Evolutionary conservation across 2,329 filamentous ascomycete species (phyloP), one percentile per base, ranked within the genome.

Genomic region (Aspergillus pseudoglaucus): DNA sequence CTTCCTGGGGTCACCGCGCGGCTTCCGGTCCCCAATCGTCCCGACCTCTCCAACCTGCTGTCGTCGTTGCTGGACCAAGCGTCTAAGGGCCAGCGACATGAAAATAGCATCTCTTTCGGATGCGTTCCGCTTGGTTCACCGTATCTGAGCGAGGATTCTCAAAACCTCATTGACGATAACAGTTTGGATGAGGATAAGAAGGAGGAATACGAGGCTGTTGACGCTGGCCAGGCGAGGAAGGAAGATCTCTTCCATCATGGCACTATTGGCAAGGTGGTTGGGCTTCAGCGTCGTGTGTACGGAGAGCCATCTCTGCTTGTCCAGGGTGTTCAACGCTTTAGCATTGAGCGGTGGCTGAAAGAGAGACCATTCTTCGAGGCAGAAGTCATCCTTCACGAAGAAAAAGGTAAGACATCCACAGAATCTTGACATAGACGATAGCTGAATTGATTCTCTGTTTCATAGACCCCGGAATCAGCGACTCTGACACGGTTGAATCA

Each of bases 291-390:
- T 23, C 80, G 83, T 47, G 82, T 83, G 42, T 82, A 83, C 9
- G 81, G 83, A 25, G 87, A 96, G 63, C 84, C 95, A 60, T 84
- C 84, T 48, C 70, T 98, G 45, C 78, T 95, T 4, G 89, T 98
- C 2, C 90, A 97, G 66, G 93, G 93, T 14, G 77, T 88, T 15
- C 79, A 84, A 53, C 80, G 93, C 37, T 84, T 96, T 53, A 80
- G 81, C 53, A 72, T 96, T 32, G 85, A 89, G 45, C 84, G 82
- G 60, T 70, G 93, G 42, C 78, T 81, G 33, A 84, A 88, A 63
- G 88, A 95, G 55, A 80, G 84, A 46, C 88, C 90, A 2, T 95
- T 87, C 64, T 90, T 95, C 57, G 90, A 95, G 71, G 90, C 83
- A 41, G 85, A 86, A 58, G 81, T 95, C 20, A 78, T 77, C 49